Base-by-base conservation (phyloP, 2,329 filamentous ascomycete species). In the Claviceps sp. region DNA sequence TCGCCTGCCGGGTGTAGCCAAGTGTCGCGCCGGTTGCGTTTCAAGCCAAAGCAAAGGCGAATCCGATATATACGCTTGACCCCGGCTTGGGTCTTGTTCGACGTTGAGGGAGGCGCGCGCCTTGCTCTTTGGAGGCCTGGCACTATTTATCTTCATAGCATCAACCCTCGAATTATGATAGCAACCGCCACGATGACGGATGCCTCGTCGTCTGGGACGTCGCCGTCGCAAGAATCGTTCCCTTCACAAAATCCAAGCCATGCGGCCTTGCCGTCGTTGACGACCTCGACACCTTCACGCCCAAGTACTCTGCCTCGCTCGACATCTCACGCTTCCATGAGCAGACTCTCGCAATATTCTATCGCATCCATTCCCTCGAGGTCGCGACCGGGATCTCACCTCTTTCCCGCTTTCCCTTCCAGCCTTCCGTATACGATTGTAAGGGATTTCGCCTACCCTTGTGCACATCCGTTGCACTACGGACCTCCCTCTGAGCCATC, bases 361-460 rank as follows among this genome's bases (percentile, higher is more conserved):
- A 82, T 76, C 61, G 72, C 80, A 54, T 90, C 87, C 16, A 76
- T 74, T 54, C 77, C 77, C 49, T 77, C 78, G 56, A 79, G 84
- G 56, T 95, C 89, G 57, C 82, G 89, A 55, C 88, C 89, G 20
- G 77, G 77, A 52, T 95, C 89, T n/a, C 79, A 86, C 62, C 77
- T 87, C 56, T 91, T 93, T 63, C 86, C 89, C 16, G 74, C 85
- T 61, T 93, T 89, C 67, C 85, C 89, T 61, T 93, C 89, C 54
- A 95, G 83, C 64, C 78, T 96, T 18, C 70, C 87, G 6, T 96
- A 96, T 67, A 83, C 89, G n/a, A 75, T 88, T 45, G 90, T 98
- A 58, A 85, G 93, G 62, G 93, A 98, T 74, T 98, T 97, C 70
- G 93, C 93, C 59, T 98, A 97, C 65, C 82, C 88, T 36, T 65